Percentiles rank a stretch among this genome's conserved stretches.
phyloP scores from a whole-genome alignment of 805 yeast genomes.

The Saccharomycopsis synnaedendra region DNA sequence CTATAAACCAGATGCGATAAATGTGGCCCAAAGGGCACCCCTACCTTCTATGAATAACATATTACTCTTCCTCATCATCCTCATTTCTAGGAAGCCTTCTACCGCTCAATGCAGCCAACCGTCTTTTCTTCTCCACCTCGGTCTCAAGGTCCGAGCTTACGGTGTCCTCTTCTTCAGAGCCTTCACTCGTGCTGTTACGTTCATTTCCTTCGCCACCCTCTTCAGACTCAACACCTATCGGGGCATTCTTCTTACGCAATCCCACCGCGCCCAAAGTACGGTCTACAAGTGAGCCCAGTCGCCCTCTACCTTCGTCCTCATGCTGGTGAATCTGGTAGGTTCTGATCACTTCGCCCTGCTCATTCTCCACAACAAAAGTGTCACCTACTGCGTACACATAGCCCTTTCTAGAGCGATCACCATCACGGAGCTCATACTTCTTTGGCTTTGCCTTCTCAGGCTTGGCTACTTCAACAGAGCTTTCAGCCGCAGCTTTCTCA shows the following conservation, averaged over 20 bases:
- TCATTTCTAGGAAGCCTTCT: constrained; percentile 9
- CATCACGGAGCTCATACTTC: too few species aligned
- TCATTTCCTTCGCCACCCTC: constrained; percentile 1
- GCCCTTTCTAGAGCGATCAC: constrained; percentile 20
- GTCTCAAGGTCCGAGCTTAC: constrained; percentile 13
- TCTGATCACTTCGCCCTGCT: constrained; percentile 84
- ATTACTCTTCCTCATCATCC: constrained; percentile 12
- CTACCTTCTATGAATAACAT: too few species aligned
- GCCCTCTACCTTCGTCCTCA: constrained; percentile 2
- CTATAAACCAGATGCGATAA: too few species aligned
- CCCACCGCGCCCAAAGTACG: constrained; percentile 15
- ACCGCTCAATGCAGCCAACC: constrained; percentile 15
- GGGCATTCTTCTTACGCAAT: constrained; percentile 5
- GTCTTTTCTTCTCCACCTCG: constrained; percentile 13
- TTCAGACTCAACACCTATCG: neutral
- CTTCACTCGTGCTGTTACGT: neutral
- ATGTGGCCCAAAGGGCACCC: too few species aligned
- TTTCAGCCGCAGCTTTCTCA: neutral
- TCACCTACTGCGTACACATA: constrained; percentile 76
- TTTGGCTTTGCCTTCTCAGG: neutral
- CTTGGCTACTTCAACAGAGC: neutral
- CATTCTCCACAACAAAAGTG: constrained; percentile 73
- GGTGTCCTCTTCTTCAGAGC: constrained; percentile 8
- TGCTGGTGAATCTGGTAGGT: constrained; percentile 67
- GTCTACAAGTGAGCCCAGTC: constrained; percentile 9